Evolutionary conservation across 768 basidiomycete genomes (phyloP).

Genomic region (Termitomyces titanicus): DNA sequence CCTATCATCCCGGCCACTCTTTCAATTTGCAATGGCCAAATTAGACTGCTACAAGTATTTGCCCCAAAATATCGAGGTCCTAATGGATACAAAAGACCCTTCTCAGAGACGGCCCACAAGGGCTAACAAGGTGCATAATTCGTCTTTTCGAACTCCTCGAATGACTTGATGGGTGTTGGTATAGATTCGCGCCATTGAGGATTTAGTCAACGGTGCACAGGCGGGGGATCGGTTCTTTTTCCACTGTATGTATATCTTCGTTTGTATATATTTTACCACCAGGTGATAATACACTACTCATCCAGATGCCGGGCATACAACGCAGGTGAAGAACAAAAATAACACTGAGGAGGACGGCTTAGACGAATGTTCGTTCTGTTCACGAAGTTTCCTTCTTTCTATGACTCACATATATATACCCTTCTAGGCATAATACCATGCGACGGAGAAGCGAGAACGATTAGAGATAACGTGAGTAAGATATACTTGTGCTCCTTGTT

Average conservation of each 20-base stretch:
- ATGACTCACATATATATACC: background rate
- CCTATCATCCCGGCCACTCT: background rate
- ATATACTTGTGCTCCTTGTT: background rate
- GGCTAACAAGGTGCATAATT: slow-evolving; percentile 39
- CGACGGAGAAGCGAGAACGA: slow-evolving; percentile 31
- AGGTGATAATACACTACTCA: background rate
- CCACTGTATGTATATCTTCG: slow-evolving; percentile 38
- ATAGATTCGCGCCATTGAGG: slow-evolving; percentile 39
- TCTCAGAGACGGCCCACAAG: slow-evolving; percentile 35
- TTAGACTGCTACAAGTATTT: slow-evolving; percentile 36
- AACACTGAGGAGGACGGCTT: slow-evolving; percentile 46
- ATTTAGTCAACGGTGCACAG: slow-evolving; percentile 39
- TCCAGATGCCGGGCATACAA: slow-evolving; percentile 47
- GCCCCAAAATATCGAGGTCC: slow-evolving; percentile 34
- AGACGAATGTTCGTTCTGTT: slow-evolving; percentile 44
- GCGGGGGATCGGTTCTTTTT: slow-evolving; percentile 54
- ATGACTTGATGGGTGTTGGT: background rate
- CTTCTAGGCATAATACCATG: slow-evolving; percentile 32
- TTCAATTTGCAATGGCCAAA: background rate
- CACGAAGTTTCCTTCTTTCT: background rate
- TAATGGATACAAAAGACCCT: slow-evolving; percentile 36
- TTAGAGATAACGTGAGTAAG: slow-evolving; percentile 33
- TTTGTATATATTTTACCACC: no score
- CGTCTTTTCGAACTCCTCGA: background rate
- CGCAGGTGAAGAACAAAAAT: slow-evolving; percentile 39